These are phyloP conservation scores for Xylaria acuta DNA, from an alignment of 495 filamentous ascomycete species.

Conservation along the genomic window DNA sequence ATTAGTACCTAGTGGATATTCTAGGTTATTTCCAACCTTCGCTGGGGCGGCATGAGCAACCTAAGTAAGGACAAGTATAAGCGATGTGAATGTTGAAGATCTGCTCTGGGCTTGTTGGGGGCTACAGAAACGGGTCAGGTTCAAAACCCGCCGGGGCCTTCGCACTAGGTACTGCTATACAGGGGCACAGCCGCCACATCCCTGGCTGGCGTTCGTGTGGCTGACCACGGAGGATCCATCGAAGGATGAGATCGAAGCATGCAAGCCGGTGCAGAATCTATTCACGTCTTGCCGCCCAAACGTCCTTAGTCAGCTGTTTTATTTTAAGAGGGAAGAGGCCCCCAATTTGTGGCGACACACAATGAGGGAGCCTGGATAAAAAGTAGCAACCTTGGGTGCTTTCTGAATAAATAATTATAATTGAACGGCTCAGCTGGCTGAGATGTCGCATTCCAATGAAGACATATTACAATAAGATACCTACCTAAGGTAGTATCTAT, in stretches of 20 bases:
- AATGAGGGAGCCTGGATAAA: neutral
- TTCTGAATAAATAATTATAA: neutral
- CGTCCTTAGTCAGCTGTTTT: neutral
- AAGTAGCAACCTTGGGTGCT: neutral
- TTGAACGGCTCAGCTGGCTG: neutral
- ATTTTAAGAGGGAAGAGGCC: constrained; percentile 13
- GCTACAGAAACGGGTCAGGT: neutral
- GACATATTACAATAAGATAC: neutral
- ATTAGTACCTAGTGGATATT: constrained; percentile 9
- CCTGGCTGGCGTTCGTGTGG: neutral
- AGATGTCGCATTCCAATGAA: neutral
- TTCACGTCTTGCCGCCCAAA: constrained; percentile 4
- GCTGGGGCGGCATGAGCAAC: neutral
- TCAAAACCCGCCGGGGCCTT: neutral
- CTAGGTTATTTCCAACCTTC: neutral
- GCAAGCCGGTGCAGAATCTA: constrained; percentile 1
- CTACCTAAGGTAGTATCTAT: neutral
- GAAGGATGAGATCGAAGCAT: neutral
- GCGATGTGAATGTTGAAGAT: constrained; percentile 1
- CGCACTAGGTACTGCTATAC: neutral
- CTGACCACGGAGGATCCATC: constrained; percentile 10
- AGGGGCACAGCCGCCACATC: constrained; percentile 22
- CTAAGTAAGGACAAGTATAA: neutral
- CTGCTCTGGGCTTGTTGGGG: neutral
- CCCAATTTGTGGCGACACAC: constrained; percentile 1